Evolutionary conservation across 305 asterid genomes (phyloP).

Genomic region (Solanum chacoense): DNA sequence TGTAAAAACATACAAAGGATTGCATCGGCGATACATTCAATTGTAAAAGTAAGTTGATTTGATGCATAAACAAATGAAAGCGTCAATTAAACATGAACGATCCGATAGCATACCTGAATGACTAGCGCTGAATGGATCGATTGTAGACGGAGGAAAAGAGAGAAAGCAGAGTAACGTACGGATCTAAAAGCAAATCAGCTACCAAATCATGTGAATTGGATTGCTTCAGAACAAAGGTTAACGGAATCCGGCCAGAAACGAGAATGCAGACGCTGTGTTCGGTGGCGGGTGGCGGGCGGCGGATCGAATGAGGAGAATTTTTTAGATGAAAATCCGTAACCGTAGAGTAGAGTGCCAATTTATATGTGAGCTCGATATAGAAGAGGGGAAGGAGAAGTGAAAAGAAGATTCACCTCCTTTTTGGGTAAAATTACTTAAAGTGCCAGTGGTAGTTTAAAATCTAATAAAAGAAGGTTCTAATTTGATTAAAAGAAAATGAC

Average conservation of each 20-base stretch:
- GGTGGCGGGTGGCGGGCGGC: constrained; percentile 5
- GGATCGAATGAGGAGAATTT: constrained; percentile 2
- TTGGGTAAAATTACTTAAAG: not conserved
- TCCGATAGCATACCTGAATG: not conserved
- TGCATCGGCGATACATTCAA: not conserved
- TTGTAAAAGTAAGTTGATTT: not conserved
- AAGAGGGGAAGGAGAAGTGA: not conserved
- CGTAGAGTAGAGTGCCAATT: not conserved
- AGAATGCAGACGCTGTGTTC: not conserved
- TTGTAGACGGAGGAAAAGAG: not conserved
- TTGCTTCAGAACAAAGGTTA: not conserved
- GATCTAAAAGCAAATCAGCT: not conserved
- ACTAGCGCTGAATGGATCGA: not conserved
- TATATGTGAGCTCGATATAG: not conserved
- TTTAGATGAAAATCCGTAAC: not conserved
- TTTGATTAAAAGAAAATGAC: not conserved
- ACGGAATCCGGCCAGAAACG: not conserved
- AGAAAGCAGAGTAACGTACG: not conserved
- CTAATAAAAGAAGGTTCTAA: not conserved
- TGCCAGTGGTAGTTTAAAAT: not conserved
- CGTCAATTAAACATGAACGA: not conserved
- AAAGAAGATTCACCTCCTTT: not conserved
- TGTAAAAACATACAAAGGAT: not conserved
- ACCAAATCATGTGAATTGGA: not conserved
- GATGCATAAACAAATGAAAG: not conserved